These are phyloP conservation scores for Vitis hybrid DNA, from an alignment of 177 flowering plant genomes.

Conservation along the genomic window DNA sequence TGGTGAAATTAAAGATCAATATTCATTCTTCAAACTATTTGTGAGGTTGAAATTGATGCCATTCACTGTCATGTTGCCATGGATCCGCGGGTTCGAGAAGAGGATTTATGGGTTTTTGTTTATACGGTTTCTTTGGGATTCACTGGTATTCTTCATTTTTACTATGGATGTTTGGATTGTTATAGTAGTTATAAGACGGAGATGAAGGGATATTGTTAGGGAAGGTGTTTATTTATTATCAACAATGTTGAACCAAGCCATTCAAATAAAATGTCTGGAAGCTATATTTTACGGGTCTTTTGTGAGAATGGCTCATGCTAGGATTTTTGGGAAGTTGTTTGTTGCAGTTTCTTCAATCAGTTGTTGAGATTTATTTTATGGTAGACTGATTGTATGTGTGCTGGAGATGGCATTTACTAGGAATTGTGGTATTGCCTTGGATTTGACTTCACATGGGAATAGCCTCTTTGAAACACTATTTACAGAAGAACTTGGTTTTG, in stretches of 20 bases:
- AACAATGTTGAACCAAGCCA: constrained; percentile 63
- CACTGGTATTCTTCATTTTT: constrained; percentile 54
- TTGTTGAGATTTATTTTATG: constrained; percentile 83
- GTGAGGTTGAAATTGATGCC: constrained; percentile 91
- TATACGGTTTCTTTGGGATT: constrained; percentile 68
- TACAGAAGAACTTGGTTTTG: constrained; percentile 89
- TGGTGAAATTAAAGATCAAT: constrained; percentile 84
- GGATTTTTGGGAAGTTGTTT: constrained; percentile 44
- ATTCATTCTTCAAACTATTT: constrained; percentile 77
- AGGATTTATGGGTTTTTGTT: constrained; percentile 69
- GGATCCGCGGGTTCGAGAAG: constrained; percentile 61
- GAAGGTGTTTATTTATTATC: constrained; percentile 80
- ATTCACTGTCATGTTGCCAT: constrained; percentile 61
- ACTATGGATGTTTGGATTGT: constrained; percentile 89
- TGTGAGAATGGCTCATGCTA: constrained; percentile 47
- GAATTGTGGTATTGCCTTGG: constrained; percentile 65
- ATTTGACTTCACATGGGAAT: constrained; percentile 51
- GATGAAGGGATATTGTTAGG: constrained; percentile 71
- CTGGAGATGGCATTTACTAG: constrained; percentile 97
- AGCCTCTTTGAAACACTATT: constrained; percentile 60
- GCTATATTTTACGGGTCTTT: constrained; percentile 59
- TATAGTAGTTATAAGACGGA: constrained; percentile 67
- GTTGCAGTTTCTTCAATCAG: constrained; percentile 59
- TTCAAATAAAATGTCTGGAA: constrained; percentile 73
- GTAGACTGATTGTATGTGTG: constrained; percentile 75